Evolutionary conservation across 345 rosid genomes (phyloP), one percentile per base, ranked within the genome.

Genomic region (Turnera subulata): DNA sequence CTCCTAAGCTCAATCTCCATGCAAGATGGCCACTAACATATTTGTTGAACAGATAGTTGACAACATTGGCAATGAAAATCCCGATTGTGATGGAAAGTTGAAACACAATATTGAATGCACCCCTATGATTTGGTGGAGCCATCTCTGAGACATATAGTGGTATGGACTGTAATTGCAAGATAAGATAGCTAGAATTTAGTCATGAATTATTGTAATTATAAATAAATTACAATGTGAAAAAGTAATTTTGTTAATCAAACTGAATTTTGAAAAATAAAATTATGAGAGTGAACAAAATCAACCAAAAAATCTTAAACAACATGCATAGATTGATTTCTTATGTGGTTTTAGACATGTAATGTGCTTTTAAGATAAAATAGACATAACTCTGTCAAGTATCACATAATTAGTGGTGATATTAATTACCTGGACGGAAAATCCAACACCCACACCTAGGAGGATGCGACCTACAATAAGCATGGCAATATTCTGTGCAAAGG

Each of bases 81-180:
- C 94, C 94, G 1, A 84, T 73, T 1, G 96, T 89, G 14, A 86
- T 76, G 43, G 80, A 71, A 4, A 89, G 80, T 52, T 89, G 96
- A 80, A 89, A 85, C 43, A 57, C 56, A 17, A 76, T 77, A 82
- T 79, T 82, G 38, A 82, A 75, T 0, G 74, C 66, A 1, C 84
- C 84, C 8, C 87, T 66, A 17, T 67, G 54, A 20, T 56, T 70
- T 8, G 77, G 48, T 0, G 84, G 82, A 49, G 84, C 82, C 61
- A 82, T 38, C 73, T 79, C 82, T 0, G 84, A 79, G 11, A 82
- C 61, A 58, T 76, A 82, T 0, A 82, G 64, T 0, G 84, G 88
- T 15, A 82, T 84, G 0, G 88, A 81, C 84, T 81, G 70, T 29
- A 29, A 29, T 29, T 29, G 35, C n/a, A n/a, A n/a, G n/a, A n/a